Base-by-base conservation (phyloP, 495 filamentous ascomycete genomes). In the Aspergillus kassunensis region DNA sequence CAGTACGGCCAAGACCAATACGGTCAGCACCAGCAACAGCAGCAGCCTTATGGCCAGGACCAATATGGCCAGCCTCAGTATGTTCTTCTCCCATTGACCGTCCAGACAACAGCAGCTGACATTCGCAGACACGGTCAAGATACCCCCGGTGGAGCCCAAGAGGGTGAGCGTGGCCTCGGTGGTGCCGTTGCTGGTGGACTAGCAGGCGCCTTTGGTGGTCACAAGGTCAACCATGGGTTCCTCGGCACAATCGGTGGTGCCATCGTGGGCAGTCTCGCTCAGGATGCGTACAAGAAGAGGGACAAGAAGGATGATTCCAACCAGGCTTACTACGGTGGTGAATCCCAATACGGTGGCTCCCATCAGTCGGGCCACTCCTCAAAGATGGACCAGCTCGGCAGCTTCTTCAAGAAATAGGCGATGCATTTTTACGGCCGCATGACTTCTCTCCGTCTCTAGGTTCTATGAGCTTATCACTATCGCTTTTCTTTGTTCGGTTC, bases 171-270 rank as follows among this genome's bases (percentile, higher is more conserved):
- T 66, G 74, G 73, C 56, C 63, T 78, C 9, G 67, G 62, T 35
- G 72, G 73, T 44, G 72, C 74, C 19, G 62, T 75, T 44, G 71
- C 70, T 36, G 74, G 74, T 52, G 74, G 71, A 61, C 63, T 69
- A 15, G 74, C 71, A 33, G 74, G 43, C 54, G 71, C 66, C 37
- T 74, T 70, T 49, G 66, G 62, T 20, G 74, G 73, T 55, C 74
- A 78, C 72, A 75, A 78, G 66, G 73, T 68, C 53, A 66, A 73
- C 61, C 73, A 76, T 69, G 73, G 74, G 34, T 58, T 76, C 56
- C 72, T 77, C 49, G 73, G 74, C 54, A 68, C 73, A n/a, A 71
- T 77, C 25, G 74, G 74, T 56, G 74, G 74, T 36, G 74, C 74
- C 31, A 72, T 77, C 58, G 65, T 76, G 5, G 74, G 74, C 15